Evolutionary conservation across 805 yeast genomes (phyloP).

Genomic region (Teunomyces aglyptinius): DNA sequence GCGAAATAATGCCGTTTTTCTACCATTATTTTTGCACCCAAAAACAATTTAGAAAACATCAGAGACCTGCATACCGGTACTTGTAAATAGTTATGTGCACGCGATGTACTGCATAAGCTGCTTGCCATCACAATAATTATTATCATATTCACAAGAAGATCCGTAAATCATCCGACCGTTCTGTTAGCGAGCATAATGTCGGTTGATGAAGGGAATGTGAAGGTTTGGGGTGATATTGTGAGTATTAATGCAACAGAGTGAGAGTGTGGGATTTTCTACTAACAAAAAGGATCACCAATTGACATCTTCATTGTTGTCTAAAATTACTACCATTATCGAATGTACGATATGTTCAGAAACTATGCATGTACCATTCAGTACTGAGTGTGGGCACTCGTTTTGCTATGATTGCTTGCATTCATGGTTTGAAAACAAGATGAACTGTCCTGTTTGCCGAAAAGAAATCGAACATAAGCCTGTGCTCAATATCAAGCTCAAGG

Average conservation of each 20-base stretch:
- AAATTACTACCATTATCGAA: conserved; percentile 31
- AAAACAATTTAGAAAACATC: background rate
- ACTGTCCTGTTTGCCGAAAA: conserved; percentile 70
- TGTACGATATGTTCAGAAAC: conserved; percentile 72
- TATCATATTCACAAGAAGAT: background rate
- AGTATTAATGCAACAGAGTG: conserved; percentile 1
- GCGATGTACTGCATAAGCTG: background rate
- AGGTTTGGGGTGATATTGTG: conserved; percentile 12
- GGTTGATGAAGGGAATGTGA: conserved; percentile 7
- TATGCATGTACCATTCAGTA: conserved; percentile 62
- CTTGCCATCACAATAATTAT: background rate
- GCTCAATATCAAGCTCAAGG: conserved; percentile 51
- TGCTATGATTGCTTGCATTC: conserved; percentile 63
- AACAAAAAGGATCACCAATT: conserved; percentile 21
- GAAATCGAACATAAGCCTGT: conserved; percentile 50
- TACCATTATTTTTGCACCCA: conserved; percentile 4
- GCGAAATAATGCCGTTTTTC: background rate
- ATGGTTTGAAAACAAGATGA: conserved; percentile 57
- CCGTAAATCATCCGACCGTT: background rate
- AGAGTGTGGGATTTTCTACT: conserved; percentile 7
- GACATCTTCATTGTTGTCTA: conserved; percentile 23
- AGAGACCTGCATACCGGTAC: background rate
- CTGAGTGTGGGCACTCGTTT: conserved; percentile 71
- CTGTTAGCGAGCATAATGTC: background rate
- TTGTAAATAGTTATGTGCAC: background rate